Percentiles rank a stretch among this genome's conserved stretches.
Conservation (phyloP, 2,329 filamentous ascomycete genomes). For the Cordyceps pruinosa region DNA sequence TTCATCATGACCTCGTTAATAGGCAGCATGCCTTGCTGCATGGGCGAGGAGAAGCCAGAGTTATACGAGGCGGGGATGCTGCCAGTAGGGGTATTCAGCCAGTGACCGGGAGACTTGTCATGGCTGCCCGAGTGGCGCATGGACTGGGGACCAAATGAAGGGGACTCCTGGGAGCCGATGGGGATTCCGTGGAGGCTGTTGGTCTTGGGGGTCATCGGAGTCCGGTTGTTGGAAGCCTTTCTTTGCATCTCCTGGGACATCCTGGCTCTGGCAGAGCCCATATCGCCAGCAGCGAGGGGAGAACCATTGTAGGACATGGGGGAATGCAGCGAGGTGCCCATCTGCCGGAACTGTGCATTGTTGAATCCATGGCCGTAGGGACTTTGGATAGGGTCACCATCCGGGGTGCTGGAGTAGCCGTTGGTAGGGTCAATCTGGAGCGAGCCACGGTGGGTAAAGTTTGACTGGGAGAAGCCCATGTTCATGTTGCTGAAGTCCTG, state of each 20-base stretch:
- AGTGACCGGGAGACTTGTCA: constrained; percentile 77
- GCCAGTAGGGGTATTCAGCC: constrained; percentile 73
- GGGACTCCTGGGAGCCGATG: constrained; percentile 59
- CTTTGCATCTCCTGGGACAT: constrained; percentile 60
- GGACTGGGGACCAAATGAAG: constrained; percentile 68
- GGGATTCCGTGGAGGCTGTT: constrained; percentile 66
- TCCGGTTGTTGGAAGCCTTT: constrained; percentile 67
- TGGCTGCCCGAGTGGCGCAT: constrained; percentile 66
- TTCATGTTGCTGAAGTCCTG: constrained; percentile 52
- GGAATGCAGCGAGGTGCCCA: constrained; percentile 44
- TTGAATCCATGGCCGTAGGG: constrained; percentile 77
- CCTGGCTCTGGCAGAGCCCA: constrained; percentile 47
- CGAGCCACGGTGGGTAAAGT: constrained; percentile 51
- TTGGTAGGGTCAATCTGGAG: constrained; percentile 61
- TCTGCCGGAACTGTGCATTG: constrained; percentile 64
- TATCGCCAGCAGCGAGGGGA: constrained; percentile 37
- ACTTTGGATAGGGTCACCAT: constrained; percentile 86
- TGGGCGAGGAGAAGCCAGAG: constrained; percentile 81
- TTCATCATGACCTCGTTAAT: constrained; percentile 87
- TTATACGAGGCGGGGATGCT: constrained; percentile 82
- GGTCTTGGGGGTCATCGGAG: constrained; percentile 83
- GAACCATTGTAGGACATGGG: constrained; percentile 34
- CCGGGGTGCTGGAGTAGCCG: constrained; percentile 84
- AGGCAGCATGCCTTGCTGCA: constrained; percentile 61
- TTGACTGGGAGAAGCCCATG: constrained; percentile 48